A percentile compares a stretch with the other conserved stretches of the same genome.
phyloP scores from a whole-genome alignment of 2,329 filamentous ascomycete genomes.

The Fusarium sp. region DNA sequence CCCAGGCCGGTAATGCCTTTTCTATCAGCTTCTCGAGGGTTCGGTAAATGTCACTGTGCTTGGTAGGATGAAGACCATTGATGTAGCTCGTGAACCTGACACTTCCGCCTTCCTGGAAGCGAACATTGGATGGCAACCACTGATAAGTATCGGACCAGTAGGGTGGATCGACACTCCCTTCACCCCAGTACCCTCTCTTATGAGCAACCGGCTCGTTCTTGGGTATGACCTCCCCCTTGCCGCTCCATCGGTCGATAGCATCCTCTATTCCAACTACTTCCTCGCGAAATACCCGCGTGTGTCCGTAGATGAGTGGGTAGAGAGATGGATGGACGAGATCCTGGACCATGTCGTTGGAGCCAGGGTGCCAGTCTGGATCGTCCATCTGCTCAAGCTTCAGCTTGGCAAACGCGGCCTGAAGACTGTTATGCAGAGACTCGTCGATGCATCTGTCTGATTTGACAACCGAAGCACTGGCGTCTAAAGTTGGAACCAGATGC shows the following conservation, averaged over 20 bases:
- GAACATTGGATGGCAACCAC: slow-evolving; percentile 48
- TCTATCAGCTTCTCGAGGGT: slow-evolving; percentile 53
- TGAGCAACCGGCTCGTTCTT: not conserved
- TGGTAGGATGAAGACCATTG: slow-evolving; percentile 58
- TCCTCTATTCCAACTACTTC: slow-evolving; percentile 45
- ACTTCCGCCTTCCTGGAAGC: slow-evolving; percentile 52
- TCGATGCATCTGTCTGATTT: slow-evolving; percentile 42
- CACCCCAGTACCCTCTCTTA: too few species aligned
- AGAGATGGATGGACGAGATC: slow-evolving; percentile 36
- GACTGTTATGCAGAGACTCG: not conserved
- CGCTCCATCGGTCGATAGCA: slow-evolving; percentile 37
- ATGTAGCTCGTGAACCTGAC: slow-evolving; percentile 58
- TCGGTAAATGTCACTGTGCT: slow-evolving; percentile 47
- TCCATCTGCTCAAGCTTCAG: slow-evolving; percentile 34
- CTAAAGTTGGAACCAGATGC: slow-evolving; percentile 49
- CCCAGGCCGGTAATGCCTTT: slow-evolving; percentile 55
- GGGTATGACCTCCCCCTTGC: slow-evolving; percentile 38
- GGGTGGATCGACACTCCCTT: slow-evolving; percentile 60
- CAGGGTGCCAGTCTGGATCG: slow-evolving; percentile 34
- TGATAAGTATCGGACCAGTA: slow-evolving; percentile 49
- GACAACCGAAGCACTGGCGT: slow-evolving; percentile 31
- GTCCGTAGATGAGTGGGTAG: slow-evolving; percentile 38
- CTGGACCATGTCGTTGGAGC: not conserved
- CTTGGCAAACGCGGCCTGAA: slow-evolving; percentile 30
- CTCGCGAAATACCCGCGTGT: slow-evolving; percentile 50